Percentiles rank a stretch among this genome's conserved stretches.
Conservation (phyloP, 2,329 filamentous ascomycete genomes). For the Ampelomyces quisqualis region DNA sequence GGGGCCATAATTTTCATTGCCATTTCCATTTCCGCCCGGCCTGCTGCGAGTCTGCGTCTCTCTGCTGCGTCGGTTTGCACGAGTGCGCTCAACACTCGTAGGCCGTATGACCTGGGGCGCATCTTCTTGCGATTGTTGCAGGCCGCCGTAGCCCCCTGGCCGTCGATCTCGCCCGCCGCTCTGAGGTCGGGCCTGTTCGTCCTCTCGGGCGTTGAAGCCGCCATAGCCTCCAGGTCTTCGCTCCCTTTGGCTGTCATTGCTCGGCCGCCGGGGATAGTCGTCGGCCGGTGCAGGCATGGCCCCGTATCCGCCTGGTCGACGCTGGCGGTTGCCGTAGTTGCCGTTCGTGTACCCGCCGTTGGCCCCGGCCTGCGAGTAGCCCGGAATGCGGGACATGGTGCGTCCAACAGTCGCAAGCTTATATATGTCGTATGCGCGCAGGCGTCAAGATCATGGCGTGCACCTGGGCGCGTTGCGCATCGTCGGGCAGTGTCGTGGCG, state of each 20-base stretch:
- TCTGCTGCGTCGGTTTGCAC: slow-evolving; percentile 45
- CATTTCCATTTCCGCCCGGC: slow-evolving; percentile 14
- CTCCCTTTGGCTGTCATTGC: slow-evolving; percentile 25
- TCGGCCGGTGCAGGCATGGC: slow-evolving; percentile 10
- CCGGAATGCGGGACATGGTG: slow-evolving; percentile 42
- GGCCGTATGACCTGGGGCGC: slow-evolving; percentile 36
- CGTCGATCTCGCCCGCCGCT: slow-evolving; percentile 32
- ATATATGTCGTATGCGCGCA: slow-evolving; percentile 4
- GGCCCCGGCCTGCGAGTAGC: slow-evolving; percentile 32
- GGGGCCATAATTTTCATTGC: slow-evolving; percentile 44
- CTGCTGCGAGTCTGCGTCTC: slow-evolving; percentile 39
- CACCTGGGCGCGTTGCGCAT: slow-evolving; percentile 11
- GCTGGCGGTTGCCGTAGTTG: slow-evolving; percentile 19
- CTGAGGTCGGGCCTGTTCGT: slow-evolving; percentile 22
- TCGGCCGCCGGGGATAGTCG: slow-evolving; percentile 16
- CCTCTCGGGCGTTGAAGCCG: slow-evolving; percentile 32
- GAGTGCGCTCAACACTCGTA: slow-evolving; percentile 47
- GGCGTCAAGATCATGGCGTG: slow-evolving; percentile 18
- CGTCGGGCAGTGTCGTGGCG: slow-evolving; percentile 7
- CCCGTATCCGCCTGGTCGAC: slow-evolving; percentile 21
- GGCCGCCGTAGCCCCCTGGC: slow-evolving; percentile 45
- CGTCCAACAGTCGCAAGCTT: slow-evolving; percentile 9
- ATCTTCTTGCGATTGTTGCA: slow-evolving; percentile 25
- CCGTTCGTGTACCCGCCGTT: slow-evolving; percentile 44
- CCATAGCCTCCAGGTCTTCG: slow-evolving; percentile 30